Evolutionary conservation across 2,329 filamentous ascomycete genomes (phyloP).

Genomic region (Monilinia fructicola): DNA sequence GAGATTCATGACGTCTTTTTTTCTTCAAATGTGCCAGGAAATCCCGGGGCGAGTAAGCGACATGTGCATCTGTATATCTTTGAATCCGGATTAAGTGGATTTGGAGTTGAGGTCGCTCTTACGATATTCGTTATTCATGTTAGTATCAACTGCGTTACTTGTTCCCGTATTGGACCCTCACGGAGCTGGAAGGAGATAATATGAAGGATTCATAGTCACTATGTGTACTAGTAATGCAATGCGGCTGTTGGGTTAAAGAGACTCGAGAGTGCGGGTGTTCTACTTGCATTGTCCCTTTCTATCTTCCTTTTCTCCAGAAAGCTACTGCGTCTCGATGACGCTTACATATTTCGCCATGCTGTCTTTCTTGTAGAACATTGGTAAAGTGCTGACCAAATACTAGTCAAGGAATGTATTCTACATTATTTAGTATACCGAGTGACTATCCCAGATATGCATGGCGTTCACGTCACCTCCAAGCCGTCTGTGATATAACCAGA

Average conservation of each 20-base stretch:
- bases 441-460: background rate
- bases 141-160: background rate
- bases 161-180: background rate
- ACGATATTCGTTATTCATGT: background rate
- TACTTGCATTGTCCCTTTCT: too few species aligned
- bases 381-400: too few species aligned
- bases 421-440: background rate
- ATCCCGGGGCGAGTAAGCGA: background rate
- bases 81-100: background rate
- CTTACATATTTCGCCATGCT: too few species aligned
- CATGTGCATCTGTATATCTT: background rate
- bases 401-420: background rate
- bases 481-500: background rate
- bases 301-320: too few species aligned
- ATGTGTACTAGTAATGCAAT: too few species aligned
- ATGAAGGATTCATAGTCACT: too few species aligned
- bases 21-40: background rate
- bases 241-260: too few species aligned
- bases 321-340: too few species aligned
- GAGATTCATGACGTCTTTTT: background rate
- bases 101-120: background rate
- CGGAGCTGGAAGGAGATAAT: background rate
- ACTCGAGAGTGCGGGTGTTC: too few species aligned
- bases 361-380: too few species aligned
- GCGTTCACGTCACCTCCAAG: background rate